Evolutionary conservation across 805 yeast species (phyloP), one percentile per base, ranked within the genome.

Genomic region (Kluyveromyces lactis): DNA sequence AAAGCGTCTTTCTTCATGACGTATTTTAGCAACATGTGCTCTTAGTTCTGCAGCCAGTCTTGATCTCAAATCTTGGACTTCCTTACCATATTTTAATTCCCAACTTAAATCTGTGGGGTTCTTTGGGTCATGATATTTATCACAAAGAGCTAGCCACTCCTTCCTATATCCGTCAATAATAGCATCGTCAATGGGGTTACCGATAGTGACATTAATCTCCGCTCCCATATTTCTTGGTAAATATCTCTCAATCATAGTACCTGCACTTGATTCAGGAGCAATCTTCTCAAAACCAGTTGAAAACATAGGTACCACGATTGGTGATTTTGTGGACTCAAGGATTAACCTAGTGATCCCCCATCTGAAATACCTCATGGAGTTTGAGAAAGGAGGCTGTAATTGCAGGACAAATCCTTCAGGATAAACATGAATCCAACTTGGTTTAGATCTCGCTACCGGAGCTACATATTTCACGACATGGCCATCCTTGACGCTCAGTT

Each of bases 331-430:
- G 8, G 94, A 69, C 58, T 90, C 98, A 40, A 92, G 62, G 4
- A 92, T 70, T 49, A 89, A 56, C 48, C 98, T 70, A 2, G 95
- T 75, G 1, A 87, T 79, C 0, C 98, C 98, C 97, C 97, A 90
- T 55, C 85, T 81, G 69, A 92, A 90, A 61, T 85, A 90, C 46
- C 96, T 69, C 92, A 92, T 85, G 3, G 97, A 86, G 48, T 86
- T 83, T 36, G 73, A 69, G 55, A 76, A 78, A 0, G 96, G 96
- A 26, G 81, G 79, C 44, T 79, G 72, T 36, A 85, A 58, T 58
- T 92, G 98, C 39, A 90, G 73, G 4, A 90, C 97, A 57, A 81
- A 86, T 0, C 95, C 95, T 59, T 90, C 98, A 0, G 98, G 98
- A 60, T 86, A 90, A 3, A 87, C 77, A 57, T 90, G 97, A 42